phyloP scores from a whole-genome alignment of 495 filamentous ascomycete genomes.

The Immersiella caudata region DNA sequence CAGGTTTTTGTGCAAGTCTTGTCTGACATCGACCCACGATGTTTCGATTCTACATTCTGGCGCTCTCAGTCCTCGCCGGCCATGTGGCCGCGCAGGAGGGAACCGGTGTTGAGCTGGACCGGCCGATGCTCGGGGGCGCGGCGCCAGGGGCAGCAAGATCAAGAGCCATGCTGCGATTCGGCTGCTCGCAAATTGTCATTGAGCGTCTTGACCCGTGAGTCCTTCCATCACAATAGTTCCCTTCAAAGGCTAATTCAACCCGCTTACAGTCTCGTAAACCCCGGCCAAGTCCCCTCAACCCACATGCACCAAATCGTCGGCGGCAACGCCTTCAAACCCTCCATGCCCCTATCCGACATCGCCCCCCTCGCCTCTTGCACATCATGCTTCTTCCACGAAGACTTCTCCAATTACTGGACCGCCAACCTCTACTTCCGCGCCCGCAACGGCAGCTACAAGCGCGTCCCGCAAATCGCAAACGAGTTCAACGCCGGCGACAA shows the following conservation, averaged over 20 bases:
- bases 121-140: neutral
- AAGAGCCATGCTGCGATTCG: neutral
- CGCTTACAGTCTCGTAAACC: slow-evolving; percentile 6
- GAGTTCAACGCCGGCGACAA: slow-evolving; percentile 28
- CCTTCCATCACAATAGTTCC: too few relatives aligned
- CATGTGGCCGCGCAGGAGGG: neutral
- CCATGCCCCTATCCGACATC: slow-evolving; percentile 45
- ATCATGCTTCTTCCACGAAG: slow-evolving; percentile 47
- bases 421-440: slow-evolving; percentile 56
- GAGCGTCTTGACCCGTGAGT: neutral
- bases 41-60: neutral
- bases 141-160: slow-evolving; percentile 9
- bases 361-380: slow-evolving; percentile 43
- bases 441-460: slow-evolving; percentile 55
- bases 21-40: neutral
- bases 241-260: too few relatives aligned
- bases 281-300: neutral
- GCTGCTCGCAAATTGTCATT: slow-evolving; percentile 5
- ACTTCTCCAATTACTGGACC: slow-evolving; percentile 57
- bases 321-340: slow-evolving; percentile 46
- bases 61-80: neutral
- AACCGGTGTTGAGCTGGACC: neutral
- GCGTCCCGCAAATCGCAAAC: slow-evolving; percentile 41
- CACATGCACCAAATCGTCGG: slow-evolving; percentile 5
- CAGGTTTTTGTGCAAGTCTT: neutral